phyloP scores from a whole-genome alignment of 257 asterid genomes.

The Nicotiana paniculata region DNA sequence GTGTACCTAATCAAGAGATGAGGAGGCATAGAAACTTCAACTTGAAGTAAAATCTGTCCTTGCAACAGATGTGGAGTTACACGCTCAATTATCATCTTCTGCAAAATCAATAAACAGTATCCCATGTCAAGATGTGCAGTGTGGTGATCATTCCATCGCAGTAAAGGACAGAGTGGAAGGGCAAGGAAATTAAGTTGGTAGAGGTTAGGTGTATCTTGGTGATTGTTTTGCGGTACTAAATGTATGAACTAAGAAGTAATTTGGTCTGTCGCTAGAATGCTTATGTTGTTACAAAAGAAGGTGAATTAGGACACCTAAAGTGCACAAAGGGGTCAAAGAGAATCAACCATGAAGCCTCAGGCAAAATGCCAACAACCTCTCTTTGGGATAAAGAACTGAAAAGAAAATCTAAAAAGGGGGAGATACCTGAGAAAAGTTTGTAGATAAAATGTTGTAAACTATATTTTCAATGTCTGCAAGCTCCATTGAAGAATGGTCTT shows the following conservation, averaged over 20 bases:
- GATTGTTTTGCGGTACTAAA: not conserved
- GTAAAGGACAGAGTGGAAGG: not conserved
- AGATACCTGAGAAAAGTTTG: slow-evolving; percentile 61
- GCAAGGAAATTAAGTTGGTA: not conserved
- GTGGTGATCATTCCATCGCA: not conserved
- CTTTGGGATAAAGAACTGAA: not conserved
- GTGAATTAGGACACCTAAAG: not conserved
- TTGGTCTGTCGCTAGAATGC: not conserved
- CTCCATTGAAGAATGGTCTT: slow-evolving; percentile 25
- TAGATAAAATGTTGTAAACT: slow-evolving; percentile 46
- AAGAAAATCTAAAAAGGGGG: not conserved
- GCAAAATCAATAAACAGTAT: slow-evolving; percentile 18
- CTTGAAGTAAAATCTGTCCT: slow-evolving; percentile 70
- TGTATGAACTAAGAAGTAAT: not conserved
- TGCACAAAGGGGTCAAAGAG: not conserved
- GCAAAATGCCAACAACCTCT: not conserved
- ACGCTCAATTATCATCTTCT: slow-evolving; percentile 66
- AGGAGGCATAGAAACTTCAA: slow-evolving; percentile 81
- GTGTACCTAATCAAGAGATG: slow-evolving; percentile 55
- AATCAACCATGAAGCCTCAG: not conserved
- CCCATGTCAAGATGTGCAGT: not conserved
- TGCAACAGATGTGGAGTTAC: slow-evolving; percentile 80
- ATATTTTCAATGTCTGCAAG: slow-evolving; percentile 41
- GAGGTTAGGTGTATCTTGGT: not conserved
- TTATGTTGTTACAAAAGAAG: not conserved